A percentile compares a stretch with the other conserved stretches of the same genome.
These are phyloP conservation scores for Arthroderma sp. DNA, from an alignment of 2,329 filamentous ascomycete species.

Conservation along the genomic window DNA sequence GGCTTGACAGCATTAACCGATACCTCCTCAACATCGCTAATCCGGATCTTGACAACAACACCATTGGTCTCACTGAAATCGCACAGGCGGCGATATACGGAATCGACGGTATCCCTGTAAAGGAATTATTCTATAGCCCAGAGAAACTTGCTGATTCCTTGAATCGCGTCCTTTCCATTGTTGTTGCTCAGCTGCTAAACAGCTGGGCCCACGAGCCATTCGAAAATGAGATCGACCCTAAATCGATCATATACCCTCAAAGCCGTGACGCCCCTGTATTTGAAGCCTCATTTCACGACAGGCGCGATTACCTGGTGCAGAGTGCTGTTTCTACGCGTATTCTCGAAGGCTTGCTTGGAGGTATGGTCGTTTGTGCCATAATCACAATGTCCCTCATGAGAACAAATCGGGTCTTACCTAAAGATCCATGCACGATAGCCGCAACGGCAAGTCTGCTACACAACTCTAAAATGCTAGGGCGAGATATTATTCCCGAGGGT, in stretches of 20 bases:
- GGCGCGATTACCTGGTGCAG: conserved; percentile 12
- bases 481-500: conserved; percentile 8
- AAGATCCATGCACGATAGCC: conserved; percentile 18
- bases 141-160: conserved; percentile 1
- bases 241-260: neutral
- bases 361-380: conserved; percentile 13
- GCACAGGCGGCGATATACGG: conserved; percentile 5
- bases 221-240: neutral
- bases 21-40: neutral
- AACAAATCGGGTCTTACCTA: conserved; percentile 14
- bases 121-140: conserved; percentile 3
- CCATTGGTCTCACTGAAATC: conserved; percentile 2
- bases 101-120: conserved; percentile 4
- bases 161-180: conserved; percentile 4
- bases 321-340: conserved; percentile 13
- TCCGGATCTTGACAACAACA: conserved; percentile 4
- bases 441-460: conserved; percentile 14
- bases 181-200: conserved; percentile 6
- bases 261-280: too few species aligned
- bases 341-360: conserved; percentile 11
- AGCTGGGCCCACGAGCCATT: conserved; percentile 6
- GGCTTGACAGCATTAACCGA: neutral
- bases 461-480: conserved; percentile 11
- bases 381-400: conserved; percentile 8
- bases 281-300: neutral